Evolutionary conservation across 2,329 filamentous ascomycete species (phyloP), one percentile per base, ranked within the genome.

Genomic region (Talaromyces islandicus): DNA sequence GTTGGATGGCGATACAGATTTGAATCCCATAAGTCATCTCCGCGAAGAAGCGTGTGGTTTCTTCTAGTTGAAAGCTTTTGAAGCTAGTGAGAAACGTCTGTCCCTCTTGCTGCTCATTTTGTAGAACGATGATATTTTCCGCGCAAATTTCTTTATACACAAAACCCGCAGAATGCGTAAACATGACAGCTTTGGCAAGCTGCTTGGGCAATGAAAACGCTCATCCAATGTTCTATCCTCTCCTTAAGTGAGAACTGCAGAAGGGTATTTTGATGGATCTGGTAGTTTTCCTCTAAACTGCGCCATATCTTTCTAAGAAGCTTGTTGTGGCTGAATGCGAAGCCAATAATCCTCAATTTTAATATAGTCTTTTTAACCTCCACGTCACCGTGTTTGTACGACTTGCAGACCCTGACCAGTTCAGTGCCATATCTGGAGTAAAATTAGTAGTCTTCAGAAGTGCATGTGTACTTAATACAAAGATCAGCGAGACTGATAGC

Each of bases 1-100:
- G 64, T 61, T 0, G 81, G 80, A 62, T 85, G 82, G 0, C 78
- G 75, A 62, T 84, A 85, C 0, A 85, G 46, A 54, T 83, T 78
- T n/a, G 70, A 68, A 6, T 78, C 67, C 76, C 74, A 78, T 0
- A 62, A 65, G 1, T 58, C 58, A 63, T 83, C 79, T 0, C 77
- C 77, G 0, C 55, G 24, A 1, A 64, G 65, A 4, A 65, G 21
- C 0, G 78, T 78, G 4, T 62, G 48, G 0, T 65, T 70, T 75
- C 69, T 1, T 68, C 72, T 0, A 54, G 57, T 1, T 79, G 75
- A 53, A 82, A 71, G 0, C 68, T 67, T 52, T 80, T 74, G 59
- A 82, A 82, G 0, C 81, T 80, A 6, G 80, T 62, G 0, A 83
- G 72, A 54, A 76, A 81, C 1, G 69, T 64, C 0, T 62, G 62